Evolutionary conservation across 75 land plant genomes (phyloP).

Genomic region (Ceratopteris richardii): DNA sequence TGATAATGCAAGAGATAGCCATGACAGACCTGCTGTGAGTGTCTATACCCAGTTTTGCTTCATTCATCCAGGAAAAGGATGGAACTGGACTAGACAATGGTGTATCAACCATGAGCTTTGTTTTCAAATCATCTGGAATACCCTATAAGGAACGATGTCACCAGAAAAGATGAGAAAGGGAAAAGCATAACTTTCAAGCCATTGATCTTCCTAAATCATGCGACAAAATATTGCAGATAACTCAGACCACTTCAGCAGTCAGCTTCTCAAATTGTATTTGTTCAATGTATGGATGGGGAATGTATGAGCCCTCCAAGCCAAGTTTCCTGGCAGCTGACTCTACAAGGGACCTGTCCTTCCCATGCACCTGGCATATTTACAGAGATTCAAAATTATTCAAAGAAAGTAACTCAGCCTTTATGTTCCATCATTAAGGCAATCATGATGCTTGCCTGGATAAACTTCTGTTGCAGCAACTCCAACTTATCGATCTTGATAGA

Average conservation of each 20-base stretch:
- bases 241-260: conserved; percentile 25
- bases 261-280: conserved; percentile 45
- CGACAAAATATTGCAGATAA: neutral
- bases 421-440: neutral
- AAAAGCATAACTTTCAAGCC: neutral
- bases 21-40: conserved; percentile 21
- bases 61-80: conserved; percentile 33
- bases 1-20: too few relatives aligned
- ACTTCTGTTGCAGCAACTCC: conserved; percentile 27
- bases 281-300: conserved; percentile 35
- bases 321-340: conserved; percentile 19
- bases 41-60: conserved; percentile 23
- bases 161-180: neutral
- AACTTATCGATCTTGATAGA: conserved; percentile 27
- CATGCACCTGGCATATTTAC: conserved; percentile 32
- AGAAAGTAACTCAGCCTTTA: neutral
- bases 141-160: neutral
- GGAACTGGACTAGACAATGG: conserved; percentile 18
- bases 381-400: neutral
- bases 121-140: conserved; percentile 18
- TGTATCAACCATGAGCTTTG: conserved; percentile 8
- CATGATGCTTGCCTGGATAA: conserved; percentile 19
- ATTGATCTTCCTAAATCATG: too few relatives aligned
- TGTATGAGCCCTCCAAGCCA: conserved; percentile 36
- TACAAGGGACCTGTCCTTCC: conserved; percentile 28